Percentiles rank a stretch among this genome's conserved stretches.
phyloP scores from a whole-genome alignment of 1,284 basidiomycete species.

The Cryptococcus jaspeensis region DNA sequence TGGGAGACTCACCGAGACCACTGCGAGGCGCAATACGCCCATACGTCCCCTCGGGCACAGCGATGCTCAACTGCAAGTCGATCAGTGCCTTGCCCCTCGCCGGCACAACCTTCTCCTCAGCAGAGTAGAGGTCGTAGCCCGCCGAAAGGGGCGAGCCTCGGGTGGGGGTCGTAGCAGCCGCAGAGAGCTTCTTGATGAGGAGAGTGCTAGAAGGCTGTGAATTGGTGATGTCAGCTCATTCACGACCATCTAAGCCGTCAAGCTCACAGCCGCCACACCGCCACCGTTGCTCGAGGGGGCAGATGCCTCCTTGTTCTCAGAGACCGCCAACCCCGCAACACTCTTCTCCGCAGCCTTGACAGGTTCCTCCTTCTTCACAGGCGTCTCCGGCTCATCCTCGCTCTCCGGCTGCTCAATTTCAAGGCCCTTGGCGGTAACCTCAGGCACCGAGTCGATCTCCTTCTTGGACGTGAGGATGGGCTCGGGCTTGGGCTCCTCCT shows the following conservation, averaged over 20 bases:
- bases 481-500: constrained; percentile 19
- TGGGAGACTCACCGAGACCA: constrained; percentile 70
- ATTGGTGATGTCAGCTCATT: background rate
- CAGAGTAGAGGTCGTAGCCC: constrained; percentile 91
- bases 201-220: constrained; percentile 53
- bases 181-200: constrained; percentile 80
- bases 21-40: constrained; percentile 96
- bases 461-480: constrained; percentile 8
- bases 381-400: constrained; percentile 15
- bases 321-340: constrained; percentile 8
- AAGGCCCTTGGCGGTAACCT: constrained; percentile 28
- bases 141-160: constrained; percentile 84
- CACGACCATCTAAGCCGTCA: background rate
- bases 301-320: constrained; percentile 2
- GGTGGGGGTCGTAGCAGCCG: constrained; percentile 81
- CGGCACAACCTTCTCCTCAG: constrained; percentile 74
- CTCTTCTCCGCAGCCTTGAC: constrained; percentile 12
- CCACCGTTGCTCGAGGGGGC: constrained; percentile 9
- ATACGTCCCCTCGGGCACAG: constrained; percentile 92
- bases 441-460: constrained; percentile 25
- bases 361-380: constrained; percentile 2
- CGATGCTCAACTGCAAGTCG: constrained; percentile 90
- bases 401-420: constrained; percentile 44
- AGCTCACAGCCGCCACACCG: constrained; percentile 14
- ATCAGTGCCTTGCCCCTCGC: constrained; percentile 86